Evolutionary conservation across 306 rosid species (phyloP).

Genomic region (Prunus padus): DNA sequence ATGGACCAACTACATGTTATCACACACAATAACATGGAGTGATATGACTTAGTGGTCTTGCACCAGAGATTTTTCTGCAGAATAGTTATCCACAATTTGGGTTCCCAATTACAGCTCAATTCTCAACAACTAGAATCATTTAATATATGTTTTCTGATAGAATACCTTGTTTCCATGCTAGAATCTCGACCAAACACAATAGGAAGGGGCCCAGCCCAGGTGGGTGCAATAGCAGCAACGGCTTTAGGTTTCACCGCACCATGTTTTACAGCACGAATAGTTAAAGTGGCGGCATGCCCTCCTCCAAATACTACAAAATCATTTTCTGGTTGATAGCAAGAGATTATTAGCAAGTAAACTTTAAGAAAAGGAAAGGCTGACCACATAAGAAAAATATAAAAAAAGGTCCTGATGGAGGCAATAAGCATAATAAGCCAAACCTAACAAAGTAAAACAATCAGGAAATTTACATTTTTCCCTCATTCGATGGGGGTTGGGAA

Average conservation of each 20-base stretch:
- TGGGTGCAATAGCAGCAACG: constrained; percentile 88
- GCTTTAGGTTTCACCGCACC: constrained; percentile 81
- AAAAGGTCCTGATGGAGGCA: background rate
- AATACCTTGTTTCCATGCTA: constrained; percentile 86
- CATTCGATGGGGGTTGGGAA: background rate
- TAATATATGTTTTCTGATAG: constrained; percentile 4
- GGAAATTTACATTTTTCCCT: background rate
- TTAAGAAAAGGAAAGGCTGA: background rate
- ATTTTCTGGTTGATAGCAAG: constrained; percentile 45
- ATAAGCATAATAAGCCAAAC: too few relatives aligned
- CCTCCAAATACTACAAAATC: constrained; percentile 82
- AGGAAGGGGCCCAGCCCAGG: constrained; percentile 99
- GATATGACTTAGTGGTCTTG: constrained; percentile 8
- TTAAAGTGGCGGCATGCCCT: constrained; percentile 84
- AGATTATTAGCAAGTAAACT: constrained; percentile 22
- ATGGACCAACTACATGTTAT: constrained; percentile 5
- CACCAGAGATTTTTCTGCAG: background rate
- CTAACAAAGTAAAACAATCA: background rate
- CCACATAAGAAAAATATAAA: background rate
- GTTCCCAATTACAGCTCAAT: background rate
- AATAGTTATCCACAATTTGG: background rate
- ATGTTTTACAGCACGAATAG: constrained; percentile 71
- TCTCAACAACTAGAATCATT: background rate
- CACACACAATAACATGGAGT: background rate
- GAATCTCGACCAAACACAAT: constrained; percentile 95